phyloP scores from a whole-genome alignment of 768 basidiomycete species.

The Cystobasidium tubakii region DNA sequence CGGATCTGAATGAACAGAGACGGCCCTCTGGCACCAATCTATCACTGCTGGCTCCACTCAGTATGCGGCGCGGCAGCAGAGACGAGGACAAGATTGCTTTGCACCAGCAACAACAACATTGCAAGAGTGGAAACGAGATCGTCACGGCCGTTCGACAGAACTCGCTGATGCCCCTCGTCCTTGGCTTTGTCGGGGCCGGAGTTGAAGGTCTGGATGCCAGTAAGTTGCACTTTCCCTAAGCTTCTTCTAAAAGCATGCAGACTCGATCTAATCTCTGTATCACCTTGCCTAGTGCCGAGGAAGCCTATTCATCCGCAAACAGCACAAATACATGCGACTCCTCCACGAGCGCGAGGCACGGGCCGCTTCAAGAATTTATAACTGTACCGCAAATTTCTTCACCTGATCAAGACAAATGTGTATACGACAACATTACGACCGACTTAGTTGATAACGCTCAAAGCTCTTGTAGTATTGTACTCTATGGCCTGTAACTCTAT shows the following conservation, averaged over 20 bases:
- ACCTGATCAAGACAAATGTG: not conserved
- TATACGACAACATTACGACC: slow-evolving; percentile 9
- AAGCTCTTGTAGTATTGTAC: not conserved
- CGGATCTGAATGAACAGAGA: slow-evolving; percentile 29
- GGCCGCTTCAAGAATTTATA: slow-evolving; percentile 25
- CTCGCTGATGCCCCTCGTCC: slow-evolving; percentile 69
- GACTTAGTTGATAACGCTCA: not conserved
- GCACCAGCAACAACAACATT: slow-evolving; percentile 47
- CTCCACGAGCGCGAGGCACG: slow-evolving; percentile 27
- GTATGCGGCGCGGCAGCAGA: slow-evolving; percentile 1
- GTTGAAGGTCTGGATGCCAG: slow-evolving; percentile 23
- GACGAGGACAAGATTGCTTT: not conserved
- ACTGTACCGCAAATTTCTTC: not conserved
- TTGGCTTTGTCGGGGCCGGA: slow-evolving; percentile 53
- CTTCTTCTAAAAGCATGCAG: too few species aligned
- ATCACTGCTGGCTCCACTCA: slow-evolving; percentile 9
- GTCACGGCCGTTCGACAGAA: slow-evolving; percentile 82
- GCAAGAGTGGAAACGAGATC: slow-evolving; percentile 73
- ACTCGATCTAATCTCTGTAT: too few species aligned
- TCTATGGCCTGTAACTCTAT: not conserved
- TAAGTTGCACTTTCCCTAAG: not conserved
- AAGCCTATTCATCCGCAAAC: slow-evolving; percentile 13
- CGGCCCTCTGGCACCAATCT: not conserved
- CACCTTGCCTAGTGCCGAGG: slow-evolving; percentile 2
- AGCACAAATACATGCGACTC: not conserved